Evolutionary conservation across 176 grass and related monocot genomes (phyloP).

Genomic region (Metroxylon sagu): DNA sequence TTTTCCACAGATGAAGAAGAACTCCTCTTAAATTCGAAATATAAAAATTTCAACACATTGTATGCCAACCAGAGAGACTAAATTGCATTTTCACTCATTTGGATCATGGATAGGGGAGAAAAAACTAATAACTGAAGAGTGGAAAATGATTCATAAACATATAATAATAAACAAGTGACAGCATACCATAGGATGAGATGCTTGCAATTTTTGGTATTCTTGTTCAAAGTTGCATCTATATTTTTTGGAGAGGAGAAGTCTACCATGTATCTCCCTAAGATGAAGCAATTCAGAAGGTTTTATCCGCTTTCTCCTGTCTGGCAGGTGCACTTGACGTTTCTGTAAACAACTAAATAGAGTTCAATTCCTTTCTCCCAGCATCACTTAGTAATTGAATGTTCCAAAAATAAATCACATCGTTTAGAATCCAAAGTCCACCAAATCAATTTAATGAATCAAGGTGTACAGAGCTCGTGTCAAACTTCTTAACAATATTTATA

Average conservation of each 20-base stretch:
- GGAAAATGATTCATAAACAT: neutral
- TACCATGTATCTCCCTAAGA: conserved; percentile 54
- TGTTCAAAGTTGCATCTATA: conserved; percentile 36
- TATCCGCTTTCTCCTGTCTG: conserved; percentile 28
- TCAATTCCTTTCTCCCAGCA: neutral
- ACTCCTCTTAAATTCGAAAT: no score
- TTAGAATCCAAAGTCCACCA: neutral
- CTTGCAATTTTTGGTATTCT: conserved; percentile 51
- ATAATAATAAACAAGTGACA: neutral
- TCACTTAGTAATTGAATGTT: neutral
- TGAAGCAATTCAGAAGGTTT: conserved; percentile 39
- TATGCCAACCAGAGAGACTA: no score
- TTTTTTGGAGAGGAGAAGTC: conserved; percentile 33
- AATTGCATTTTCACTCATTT: neutral
- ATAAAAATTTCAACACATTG: no score
- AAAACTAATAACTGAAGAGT: neutral
- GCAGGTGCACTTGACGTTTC: neutral
- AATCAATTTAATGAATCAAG: no score
- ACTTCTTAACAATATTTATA: no score
- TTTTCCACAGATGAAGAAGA: no score
- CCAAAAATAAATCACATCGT: neutral
- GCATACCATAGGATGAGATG: conserved; percentile 42
- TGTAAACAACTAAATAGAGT: neutral
- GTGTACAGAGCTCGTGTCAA: no score
- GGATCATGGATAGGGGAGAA: neutral